Evolutionary conservation across 2,329 filamentous ascomycete species (phyloP), one percentile per base, ranked within the genome.

Genomic region (Reticulascus tulasneorum): DNA sequence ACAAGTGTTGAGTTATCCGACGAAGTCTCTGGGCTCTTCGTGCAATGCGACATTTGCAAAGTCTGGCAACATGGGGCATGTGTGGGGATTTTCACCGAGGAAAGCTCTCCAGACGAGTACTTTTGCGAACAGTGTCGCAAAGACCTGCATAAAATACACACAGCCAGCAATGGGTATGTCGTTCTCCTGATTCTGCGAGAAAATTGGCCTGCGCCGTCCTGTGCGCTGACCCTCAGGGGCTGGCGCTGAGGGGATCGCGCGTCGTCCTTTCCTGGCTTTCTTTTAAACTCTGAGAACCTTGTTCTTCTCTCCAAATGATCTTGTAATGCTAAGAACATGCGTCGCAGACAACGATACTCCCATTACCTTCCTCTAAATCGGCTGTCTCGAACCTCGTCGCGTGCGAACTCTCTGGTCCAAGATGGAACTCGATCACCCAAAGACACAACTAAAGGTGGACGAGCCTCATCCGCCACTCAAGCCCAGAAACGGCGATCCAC

Each of bases 31-130:
- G 91, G 90, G 34, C 84, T 97, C 63, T 98, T 96, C 64, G 90
- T 98, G 48, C 91, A 97, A 69, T 98, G 93, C 75, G 93, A 97
- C 64, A 74, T 86, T 47, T 98, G 93, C 71, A 94, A 94, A 59
- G 93, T 97, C 46, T 98, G 91, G 93, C 93, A 98, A 61, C 93
- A 98, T 59, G 93, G 93, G 53, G 91, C 90, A 42, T 98, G 93
- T 56, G 91, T 98, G 41, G 91, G 93, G 42, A 95, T 98, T 54
- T 89, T 94, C 68, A 93, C 93, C 49, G 91, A 95, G 62, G 84
- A 86, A 49, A 83, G 85, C 59, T 91, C 87, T 47, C 93, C 93
- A 9, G 91, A 97, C 36, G 90, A 97, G 62, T 98, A 98, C 67
- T 98, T 93, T 58, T 98, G 93, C 65, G 93, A 98, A 66, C 78